Evolutionary conservation across 208 protist species (phyloP).

Genomic region (Lotmaria passim): DNA sequence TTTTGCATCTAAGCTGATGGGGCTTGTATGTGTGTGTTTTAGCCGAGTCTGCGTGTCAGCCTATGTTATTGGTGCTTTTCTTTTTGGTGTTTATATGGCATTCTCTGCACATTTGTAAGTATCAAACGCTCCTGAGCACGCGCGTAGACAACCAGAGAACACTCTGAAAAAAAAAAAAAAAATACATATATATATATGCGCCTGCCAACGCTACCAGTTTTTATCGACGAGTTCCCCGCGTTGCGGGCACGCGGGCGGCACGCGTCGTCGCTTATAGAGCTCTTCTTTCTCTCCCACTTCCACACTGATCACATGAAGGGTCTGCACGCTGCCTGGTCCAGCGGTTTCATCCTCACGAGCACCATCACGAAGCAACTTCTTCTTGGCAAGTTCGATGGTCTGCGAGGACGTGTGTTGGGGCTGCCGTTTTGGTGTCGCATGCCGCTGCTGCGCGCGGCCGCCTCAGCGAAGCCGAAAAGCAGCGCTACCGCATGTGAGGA

Average conservation of each 20-base stretch:
- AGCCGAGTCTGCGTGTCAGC: too few relatives aligned
- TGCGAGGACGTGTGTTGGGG: slow-evolving; percentile 32
- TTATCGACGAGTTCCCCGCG: slow-evolving; percentile 61
- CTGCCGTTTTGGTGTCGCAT: slow-evolving; percentile 50
- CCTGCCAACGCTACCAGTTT: slow-evolving; percentile 53
- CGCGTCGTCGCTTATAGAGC: background rate
- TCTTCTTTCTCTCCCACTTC: slow-evolving; percentile 85
- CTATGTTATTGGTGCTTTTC: too few relatives aligned
- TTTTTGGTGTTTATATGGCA: too few relatives aligned
- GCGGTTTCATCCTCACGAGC: slow-evolving; percentile 66
- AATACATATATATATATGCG: too few relatives aligned
- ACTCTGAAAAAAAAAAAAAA: background rate
- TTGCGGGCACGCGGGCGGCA: slow-evolving; percentile 4
- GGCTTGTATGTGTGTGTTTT: too few relatives aligned
- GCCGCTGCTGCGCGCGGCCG: slow-evolving; percentile 15
- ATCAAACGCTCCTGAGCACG: too few relatives aligned
- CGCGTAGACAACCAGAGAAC: too few relatives aligned
- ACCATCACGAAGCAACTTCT: slow-evolving; percentile 63
- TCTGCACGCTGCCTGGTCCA: slow-evolving; percentile 53
- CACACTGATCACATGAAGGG: slow-evolving; percentile 91
- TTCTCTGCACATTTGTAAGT: too few relatives aligned
- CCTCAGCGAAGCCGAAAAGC: background rate
- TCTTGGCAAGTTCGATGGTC: slow-evolving; percentile 45
- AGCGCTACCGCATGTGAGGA: too few relatives aligned
- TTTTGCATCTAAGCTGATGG: too few relatives aligned